Conservation (phyloP, 164 flowering plant genomes). For the Pachysandra terminalis region DNA sequence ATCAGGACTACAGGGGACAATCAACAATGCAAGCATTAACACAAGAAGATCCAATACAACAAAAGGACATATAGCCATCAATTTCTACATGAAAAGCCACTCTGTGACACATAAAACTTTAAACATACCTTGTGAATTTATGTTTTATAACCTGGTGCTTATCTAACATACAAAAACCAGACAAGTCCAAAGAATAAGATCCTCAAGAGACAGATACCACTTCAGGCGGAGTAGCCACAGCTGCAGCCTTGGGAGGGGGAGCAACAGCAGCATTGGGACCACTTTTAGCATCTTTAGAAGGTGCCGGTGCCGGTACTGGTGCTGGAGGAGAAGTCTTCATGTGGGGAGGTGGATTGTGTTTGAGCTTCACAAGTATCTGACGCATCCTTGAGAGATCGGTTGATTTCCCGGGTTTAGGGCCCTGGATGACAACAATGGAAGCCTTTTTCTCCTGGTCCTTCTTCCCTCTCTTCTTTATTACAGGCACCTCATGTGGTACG, state of each 20-base stretch:
- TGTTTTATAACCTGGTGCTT: neutral
- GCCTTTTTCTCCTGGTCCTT: constrained; percentile 49
- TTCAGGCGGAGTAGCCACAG: constrained; percentile 18
- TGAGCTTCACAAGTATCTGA: constrained; percentile 51
- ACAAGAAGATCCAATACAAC: no score
- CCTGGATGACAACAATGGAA: constrained; percentile 38
- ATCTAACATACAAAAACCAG: neutral
- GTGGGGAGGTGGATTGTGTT: constrained; percentile 48
- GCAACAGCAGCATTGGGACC: constrained; percentile 11
- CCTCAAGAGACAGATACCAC: constrained; percentile 16
- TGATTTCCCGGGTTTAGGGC: constrained; percentile 68
- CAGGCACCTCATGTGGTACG: constrained; percentile 45
- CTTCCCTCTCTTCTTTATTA: constrained; percentile 38
- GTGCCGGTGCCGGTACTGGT: no score
- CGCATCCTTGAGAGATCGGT: constrained; percentile 63
- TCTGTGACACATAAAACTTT: no score
- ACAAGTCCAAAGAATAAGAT: neutral
- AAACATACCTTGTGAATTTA: no score
- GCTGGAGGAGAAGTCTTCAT: constrained; percentile 31
- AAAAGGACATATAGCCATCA: no score
- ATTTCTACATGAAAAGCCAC: no score
- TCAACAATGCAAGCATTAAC: no score
- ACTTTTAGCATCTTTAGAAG: constrained; percentile 24
- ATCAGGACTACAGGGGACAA: no score
- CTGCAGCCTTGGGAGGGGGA: constrained; percentile 20